Base-by-base conservation (phyloP, 768 basidiomycete species). In the Lactifluus rugatus region DNA sequence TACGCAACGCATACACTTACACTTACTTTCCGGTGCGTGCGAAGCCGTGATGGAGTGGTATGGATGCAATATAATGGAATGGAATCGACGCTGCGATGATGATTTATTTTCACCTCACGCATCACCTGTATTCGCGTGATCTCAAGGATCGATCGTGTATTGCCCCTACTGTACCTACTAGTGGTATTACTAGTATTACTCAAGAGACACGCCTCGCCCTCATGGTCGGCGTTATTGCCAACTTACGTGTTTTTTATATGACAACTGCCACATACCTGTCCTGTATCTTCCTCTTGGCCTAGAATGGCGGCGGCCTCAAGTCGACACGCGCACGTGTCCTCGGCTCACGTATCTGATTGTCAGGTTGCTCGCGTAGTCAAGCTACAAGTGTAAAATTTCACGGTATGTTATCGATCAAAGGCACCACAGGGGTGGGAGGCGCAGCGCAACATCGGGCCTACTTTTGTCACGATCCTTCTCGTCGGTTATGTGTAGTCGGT, bases 141-240 rank as follows among this genome's bases (percentile, higher is more conserved):
- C 51, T 31, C 26, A 6, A 41, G 3, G 52, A 52, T 52, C 34
- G 48, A 39, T 42, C 10, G 48, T 42, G 41, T 44, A 17, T 37
- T 39, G 28, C 42, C 42, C 42, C 21, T 44, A 23, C 44, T 46
- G 21, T 54, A 34, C 16, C 21, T 36, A 39, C 19, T 5, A 39
- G 19, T 56, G 23, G 14, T 36, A 44, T 23, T 50, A 44, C 34
- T 19, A 23, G 2, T 50, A 31, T 42, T 32, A 42, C 28, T 19
- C 48, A 44, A 52, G 23, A 21, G 51, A 57, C 56, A 57, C 46
- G 56, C 56, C 50, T 44, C 25, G 49, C 56, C 56, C 56, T 52
- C 56, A 52, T 57, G 56, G 13, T 51, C 42, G 49, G 49, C 44
- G 21, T 32, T 37, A 36, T 45, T 37, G 13, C 56, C 50, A 23